These are phyloP conservation scores for Selenicereus undatus DNA, from an alignment of 148 eudicot genomes.

Conservation along the genomic window DNA sequence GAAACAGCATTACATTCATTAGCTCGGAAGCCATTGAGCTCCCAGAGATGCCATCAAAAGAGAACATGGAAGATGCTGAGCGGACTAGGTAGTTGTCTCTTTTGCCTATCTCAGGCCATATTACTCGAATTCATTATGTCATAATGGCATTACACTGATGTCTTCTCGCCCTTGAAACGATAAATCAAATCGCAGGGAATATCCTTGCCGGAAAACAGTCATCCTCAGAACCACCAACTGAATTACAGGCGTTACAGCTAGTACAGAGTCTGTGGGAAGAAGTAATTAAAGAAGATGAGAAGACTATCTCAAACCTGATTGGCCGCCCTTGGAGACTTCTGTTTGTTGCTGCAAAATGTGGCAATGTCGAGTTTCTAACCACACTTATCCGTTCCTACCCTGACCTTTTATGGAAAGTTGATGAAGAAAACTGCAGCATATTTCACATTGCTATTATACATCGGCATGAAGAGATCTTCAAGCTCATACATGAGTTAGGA, in stretches of 20 bases:
- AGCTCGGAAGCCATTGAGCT: conserved; percentile 5
- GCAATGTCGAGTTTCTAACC: conserved; percentile 36
- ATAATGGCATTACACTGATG: background rate
- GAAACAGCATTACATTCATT: conserved; percentile 9
- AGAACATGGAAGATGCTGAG: background rate
- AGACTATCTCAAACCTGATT: background rate
- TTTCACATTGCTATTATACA: conserved; percentile 43
- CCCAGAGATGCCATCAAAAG: background rate
- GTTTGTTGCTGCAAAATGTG: conserved; percentile 30
- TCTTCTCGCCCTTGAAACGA: background rate
- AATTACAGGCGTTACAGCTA: background rate
- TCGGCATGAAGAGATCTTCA: conserved; percentile 42
- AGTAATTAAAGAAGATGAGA: conserved; percentile 5
- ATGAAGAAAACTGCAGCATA: conserved; percentile 34
- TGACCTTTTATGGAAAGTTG: conserved; percentile 43
- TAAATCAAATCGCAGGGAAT: background rate
- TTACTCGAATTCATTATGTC: background rate
- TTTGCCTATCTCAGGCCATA: background rate
- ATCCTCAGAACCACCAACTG: background rate
- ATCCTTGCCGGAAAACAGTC: background rate
- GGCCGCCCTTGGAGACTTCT: conserved; percentile 18
- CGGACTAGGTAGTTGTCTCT: background rate
- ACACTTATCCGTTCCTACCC: conserved; percentile 37
- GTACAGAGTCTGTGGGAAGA: background rate
- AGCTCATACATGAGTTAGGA: conserved; percentile 40